These are phyloP conservation scores for Salix udensis DNA, from an alignment of 345 rosid genomes.

Conservation along the genomic window DNA sequence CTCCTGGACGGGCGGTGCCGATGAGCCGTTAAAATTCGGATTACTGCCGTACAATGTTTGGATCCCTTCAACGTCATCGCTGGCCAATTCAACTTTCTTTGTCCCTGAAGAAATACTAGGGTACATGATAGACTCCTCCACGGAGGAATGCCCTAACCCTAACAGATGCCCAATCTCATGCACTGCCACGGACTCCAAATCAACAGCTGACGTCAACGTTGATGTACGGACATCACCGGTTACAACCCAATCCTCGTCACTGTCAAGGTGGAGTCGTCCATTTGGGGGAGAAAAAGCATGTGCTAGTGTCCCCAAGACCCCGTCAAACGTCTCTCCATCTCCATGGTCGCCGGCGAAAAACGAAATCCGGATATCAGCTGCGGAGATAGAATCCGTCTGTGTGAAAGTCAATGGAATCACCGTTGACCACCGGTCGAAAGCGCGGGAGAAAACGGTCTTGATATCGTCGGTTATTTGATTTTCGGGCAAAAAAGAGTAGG, in stretches of 20 bases:
- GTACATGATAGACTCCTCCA: slow-evolving; percentile 70
- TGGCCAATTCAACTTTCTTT: slow-evolving; percentile 54
- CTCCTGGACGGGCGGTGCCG: slow-evolving; percentile 37
- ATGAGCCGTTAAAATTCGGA: slow-evolving; percentile 52
- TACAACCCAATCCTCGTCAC: slow-evolving; percentile 67
- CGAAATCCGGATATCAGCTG: slow-evolving; percentile 66
- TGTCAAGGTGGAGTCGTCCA: slow-evolving; percentile 76
- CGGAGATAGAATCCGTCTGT: slow-evolving; percentile 15
- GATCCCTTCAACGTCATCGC: slow-evolving; percentile 67
- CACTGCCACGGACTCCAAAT: slow-evolving; percentile 84
- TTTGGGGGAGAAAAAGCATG: slow-evolving; percentile 89
- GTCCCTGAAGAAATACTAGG: slow-evolving; percentile 64
- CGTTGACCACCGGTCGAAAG: slow-evolving; percentile 66
- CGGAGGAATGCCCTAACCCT: slow-evolving; percentile 90
- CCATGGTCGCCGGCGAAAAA: slow-evolving; percentile 81
- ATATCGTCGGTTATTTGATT: slow-evolving; percentile 42
- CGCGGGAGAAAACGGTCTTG: slow-evolving; percentile 60
- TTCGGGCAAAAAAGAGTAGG: slow-evolving; percentile 58
- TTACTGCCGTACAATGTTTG: slow-evolving; percentile 74
- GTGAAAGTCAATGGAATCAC: slow-evolving; percentile 69
- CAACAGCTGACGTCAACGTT: slow-evolving; percentile 47
- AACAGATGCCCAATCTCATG: slow-evolving; percentile 95
- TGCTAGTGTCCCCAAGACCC: slow-evolving; percentile 75
- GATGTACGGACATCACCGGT: slow-evolving; percentile 38
- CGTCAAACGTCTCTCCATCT: slow-evolving; percentile 93